These are phyloP conservation scores for Halenospora varia DNA, from an alignment of 495 filamentous ascomycete species.

Conservation along the genomic window DNA sequence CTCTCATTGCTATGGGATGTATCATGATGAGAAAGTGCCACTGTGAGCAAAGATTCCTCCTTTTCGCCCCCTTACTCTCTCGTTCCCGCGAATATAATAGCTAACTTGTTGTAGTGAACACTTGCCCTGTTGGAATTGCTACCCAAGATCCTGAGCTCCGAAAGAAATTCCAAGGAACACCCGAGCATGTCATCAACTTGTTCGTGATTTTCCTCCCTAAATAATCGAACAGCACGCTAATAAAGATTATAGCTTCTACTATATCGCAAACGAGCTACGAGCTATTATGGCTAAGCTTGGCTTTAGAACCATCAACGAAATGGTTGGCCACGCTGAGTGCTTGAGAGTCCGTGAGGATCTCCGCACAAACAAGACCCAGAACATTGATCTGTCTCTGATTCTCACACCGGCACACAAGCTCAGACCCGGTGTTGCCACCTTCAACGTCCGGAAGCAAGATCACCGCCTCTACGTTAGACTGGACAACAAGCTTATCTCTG, in stretches of 20 bases:
- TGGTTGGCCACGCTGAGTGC: conserved; percentile 91
- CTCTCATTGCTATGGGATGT: conserved; percentile 95
- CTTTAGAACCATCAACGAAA: conserved; percentile 94
- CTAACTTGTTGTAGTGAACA: conserved; percentile 52
- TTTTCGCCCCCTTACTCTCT: background rate
- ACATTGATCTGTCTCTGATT: conserved; percentile 92
- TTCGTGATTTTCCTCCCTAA: no score
- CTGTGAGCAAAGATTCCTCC: conserved; percentile 9
- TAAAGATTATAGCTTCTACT: no score
- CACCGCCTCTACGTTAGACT: conserved; percentile 90
- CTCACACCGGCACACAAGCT: conserved; percentile 95
- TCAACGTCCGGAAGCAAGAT: conserved; percentile 99
- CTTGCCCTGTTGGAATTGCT: conserved; percentile 94
- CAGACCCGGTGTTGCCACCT: conserved; percentile 93
- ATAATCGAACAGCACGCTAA: no score
- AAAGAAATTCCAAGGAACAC: conserved; percentile 91
- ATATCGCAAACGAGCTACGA: conserved; percentile 93
- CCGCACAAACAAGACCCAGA: conserved; percentile 82
- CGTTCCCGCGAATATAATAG: background rate
- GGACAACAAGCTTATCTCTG: conserved; percentile 97
- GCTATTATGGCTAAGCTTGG: conserved; percentile 98
- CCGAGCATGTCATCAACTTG: conserved; percentile 99
- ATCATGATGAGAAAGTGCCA: conserved; percentile 88
- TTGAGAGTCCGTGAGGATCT: conserved; percentile 88
- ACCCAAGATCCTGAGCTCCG: conserved; percentile 94